These are phyloP conservation scores for Iris macrosiphon DNA, from an alignment of 106 monocot genomes.

Conservation along the genomic window DNA sequence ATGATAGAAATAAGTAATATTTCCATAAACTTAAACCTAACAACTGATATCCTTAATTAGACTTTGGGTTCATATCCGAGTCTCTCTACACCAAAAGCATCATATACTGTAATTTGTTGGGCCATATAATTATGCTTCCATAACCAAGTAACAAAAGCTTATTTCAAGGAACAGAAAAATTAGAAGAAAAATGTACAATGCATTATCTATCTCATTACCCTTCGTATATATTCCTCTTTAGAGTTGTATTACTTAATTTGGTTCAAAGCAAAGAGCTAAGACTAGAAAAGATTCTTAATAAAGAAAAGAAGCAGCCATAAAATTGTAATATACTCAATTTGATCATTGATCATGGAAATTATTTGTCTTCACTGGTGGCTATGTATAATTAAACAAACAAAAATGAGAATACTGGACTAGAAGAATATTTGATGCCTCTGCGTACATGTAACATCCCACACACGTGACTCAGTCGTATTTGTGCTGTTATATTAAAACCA, in stretches of 20 bases:
- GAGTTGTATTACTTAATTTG: neutral
- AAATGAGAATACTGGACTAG: neutral
- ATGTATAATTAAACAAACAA: neutral
- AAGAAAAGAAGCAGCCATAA: no score
- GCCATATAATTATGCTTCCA: neutral
- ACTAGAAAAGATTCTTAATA: neutral
- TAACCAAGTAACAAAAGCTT: neutral
- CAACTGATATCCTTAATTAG: conserved; percentile 12
- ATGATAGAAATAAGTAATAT: conserved; percentile 9
- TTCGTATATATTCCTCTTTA: neutral
- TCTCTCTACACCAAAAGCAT: neutral
- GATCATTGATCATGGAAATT: neutral
- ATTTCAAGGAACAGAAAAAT: no score
- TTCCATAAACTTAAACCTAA: conserved; percentile 13
- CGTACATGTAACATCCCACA: neutral
- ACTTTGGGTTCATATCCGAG: conserved; percentile 12
- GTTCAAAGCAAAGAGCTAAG: no score
- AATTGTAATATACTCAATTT: neutral
- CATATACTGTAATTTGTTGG: neutral
- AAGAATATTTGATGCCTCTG: neutral
- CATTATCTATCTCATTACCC: neutral
- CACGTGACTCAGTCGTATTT: conserved; percentile 11
- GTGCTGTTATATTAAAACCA: conserved; percentile 12
- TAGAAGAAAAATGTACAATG: neutral
- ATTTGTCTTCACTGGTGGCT: neutral